Conservation (phyloP, 352 stramenopile genomes). For the Elongisporangium prolatum region DNA sequence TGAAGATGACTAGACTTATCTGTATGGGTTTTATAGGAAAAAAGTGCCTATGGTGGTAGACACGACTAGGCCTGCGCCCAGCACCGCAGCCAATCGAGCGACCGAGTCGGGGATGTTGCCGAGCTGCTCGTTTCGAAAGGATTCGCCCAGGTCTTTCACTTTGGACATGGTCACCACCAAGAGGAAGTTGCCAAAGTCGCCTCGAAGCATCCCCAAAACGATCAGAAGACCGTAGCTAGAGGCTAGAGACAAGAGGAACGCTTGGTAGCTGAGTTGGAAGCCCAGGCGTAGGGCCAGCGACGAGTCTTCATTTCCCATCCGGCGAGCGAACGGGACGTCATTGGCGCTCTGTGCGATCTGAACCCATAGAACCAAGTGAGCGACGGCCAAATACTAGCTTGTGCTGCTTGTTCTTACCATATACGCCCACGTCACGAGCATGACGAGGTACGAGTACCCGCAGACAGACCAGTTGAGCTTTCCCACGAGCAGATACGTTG, state of each 20-base stretch:
- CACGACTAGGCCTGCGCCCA: conserved; percentile 41
- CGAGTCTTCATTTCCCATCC: conserved; percentile 32
- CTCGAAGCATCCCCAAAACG: conserved; percentile 38
- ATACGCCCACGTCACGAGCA: conserved; percentile 56
- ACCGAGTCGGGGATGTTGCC: conserved; percentile 50
- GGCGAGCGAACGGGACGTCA: conserved; percentile 68
- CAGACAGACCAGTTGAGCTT: conserved; percentile 31
- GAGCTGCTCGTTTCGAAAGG: conserved; percentile 64
- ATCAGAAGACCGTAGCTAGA: conserved; percentile 49
- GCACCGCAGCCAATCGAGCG: conserved; percentile 30
- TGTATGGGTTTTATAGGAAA: conserved; percentile 12
- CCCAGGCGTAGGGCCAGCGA: conserved; percentile 57
- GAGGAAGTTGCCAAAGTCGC: conserved; percentile 66
- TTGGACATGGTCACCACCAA: conserved; percentile 48
- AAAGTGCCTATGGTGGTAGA: conserved; percentile 54
- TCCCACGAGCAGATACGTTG: conserved; percentile 42
- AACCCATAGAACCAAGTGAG: not conserved
- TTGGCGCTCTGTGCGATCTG: conserved; percentile 61
- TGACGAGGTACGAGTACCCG: conserved; percentile 54
- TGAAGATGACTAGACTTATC: not conserved
- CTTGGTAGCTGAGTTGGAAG: conserved; percentile 57
- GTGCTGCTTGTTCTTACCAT: conserved; percentile 13
- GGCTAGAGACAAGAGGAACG: conserved; percentile 58
- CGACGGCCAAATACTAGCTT: not conserved
- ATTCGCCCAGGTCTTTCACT: conserved; percentile 65